phyloP scores from a whole-genome alignment of 1,284 basidiomycete genomes.

The Coniferiporia sulphurascens region DNA sequence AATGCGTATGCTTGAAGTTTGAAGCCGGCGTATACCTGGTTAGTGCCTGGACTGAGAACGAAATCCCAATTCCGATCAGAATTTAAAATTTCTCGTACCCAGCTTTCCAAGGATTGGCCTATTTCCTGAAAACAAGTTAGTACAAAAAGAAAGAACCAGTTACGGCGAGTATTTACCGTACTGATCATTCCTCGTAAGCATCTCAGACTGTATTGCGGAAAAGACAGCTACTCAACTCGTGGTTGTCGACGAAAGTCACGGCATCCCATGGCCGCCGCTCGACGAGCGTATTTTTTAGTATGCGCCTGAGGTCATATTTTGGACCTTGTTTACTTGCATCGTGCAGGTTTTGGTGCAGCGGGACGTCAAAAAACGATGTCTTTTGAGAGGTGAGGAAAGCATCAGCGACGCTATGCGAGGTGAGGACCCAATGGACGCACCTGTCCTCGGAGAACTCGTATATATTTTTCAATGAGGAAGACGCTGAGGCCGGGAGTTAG shows the following conservation, averaged over 20 bases:
- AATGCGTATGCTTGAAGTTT: constrained; percentile 83
- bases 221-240: constrained; percentile 52
- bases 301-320: constrained; percentile 61
- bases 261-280: constrained; percentile 59
- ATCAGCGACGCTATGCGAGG: not conserved
- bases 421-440: constrained; percentile 31
- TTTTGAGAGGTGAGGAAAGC: constrained; percentile 26
- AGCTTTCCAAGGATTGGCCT: constrained; percentile 72
- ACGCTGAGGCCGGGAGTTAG: constrained; percentile 2
- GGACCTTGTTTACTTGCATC: constrained; percentile 54
- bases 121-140: constrained; percentile 43
- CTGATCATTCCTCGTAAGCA: constrained; percentile 27
- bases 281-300: constrained; percentile 56
- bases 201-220: not conserved
- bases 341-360: constrained; percentile 69
- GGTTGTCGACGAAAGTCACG: constrained; percentile 81
- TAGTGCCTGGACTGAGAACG: not conserved
- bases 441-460: constrained; percentile 57
- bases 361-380: constrained; percentile 78
- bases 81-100: constrained; percentile 43
- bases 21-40: constrained; percentile 60
- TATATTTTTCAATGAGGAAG: constrained; percentile 33
- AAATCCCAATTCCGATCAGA: not conserved
- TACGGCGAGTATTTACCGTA: constrained; percentile 40
- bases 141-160: not conserved